Conservation (phyloP, 2,329 filamentous ascomycete species). For the Stromatinia cepivora region DNA sequence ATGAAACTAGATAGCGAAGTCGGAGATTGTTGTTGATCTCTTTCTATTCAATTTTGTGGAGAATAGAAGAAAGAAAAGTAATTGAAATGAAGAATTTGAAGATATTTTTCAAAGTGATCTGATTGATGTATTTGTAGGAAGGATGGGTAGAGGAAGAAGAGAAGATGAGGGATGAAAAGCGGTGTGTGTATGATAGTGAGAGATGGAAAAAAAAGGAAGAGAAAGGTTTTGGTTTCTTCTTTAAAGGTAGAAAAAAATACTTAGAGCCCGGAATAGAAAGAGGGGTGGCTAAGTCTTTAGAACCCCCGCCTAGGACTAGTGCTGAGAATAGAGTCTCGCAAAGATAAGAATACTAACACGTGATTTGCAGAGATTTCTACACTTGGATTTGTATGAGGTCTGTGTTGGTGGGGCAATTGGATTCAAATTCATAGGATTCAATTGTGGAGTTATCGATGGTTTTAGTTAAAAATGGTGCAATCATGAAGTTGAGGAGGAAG, state of each 20-base stretch:
- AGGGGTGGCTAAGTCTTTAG: neutral
- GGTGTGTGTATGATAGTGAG: neutral
- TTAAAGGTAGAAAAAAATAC: neutral
- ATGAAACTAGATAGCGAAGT: constrained; percentile 21
- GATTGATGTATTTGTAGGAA: neutral
- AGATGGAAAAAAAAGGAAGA: neutral
- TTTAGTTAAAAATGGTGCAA: neutral
- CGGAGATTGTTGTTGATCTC: constrained; percentile 7
- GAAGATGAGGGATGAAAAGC: neutral
- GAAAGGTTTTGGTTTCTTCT: neutral
- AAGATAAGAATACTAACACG: neutral
- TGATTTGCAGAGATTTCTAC: constrained; percentile 20
- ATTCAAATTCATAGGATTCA: neutral
- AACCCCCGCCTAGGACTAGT: constrained; percentile 22
- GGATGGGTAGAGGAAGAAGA: neutral
- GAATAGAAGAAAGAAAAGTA: neutral
- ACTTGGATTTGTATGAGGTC: rapidly evolving
- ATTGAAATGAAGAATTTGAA: neutral
- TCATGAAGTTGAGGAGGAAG: neutral
- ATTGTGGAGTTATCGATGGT: neutral
- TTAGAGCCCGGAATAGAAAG: neutral
- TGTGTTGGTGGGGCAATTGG: neutral
- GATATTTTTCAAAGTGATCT: neutral
- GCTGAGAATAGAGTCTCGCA: neutral
- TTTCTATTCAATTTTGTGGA: constrained; percentile 15